Evolutionary conservation across 345 rosid genomes (phyloP), one percentile per base, ranked within the genome.

Genomic region (Clausena lansium): DNA sequence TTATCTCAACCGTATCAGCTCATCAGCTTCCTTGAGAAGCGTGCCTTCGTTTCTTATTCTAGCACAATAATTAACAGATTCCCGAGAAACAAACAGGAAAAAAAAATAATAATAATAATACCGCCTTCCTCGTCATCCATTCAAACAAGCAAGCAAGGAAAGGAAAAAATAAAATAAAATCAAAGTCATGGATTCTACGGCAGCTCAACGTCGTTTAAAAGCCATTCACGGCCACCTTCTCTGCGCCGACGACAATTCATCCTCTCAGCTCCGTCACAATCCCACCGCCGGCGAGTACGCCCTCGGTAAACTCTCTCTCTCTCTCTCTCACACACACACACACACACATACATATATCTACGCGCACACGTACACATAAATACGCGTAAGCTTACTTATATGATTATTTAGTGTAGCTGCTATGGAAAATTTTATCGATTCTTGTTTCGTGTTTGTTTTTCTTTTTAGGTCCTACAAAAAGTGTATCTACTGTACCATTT

Each of bases 271-370:
- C 78, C 86, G 71, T 68, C 71, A 78, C 20, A 87, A 82, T 76
- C 90, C 86, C 70, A 88, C 97, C 62, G 90, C 92, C 55, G 95
- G 94, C 78, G 97, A 96, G 88, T 96, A 89, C 84, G 67, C 80
- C 75, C 81, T 75, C 20, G 99, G 99, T 95, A 81, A 30, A 17
- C 33, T 10, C 5, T 9, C 50, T 54, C 20, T 65, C 19, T 35
- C 2, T 19, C 5, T 41, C 4, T 32, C 2, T 5, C 13, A 14
- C 2, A 1, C 15, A 9, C 2, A 64, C 19, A 32, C 22, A 9
- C 4, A 7, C 9, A 9, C n/a, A 52, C 22, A 52, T 4, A 1
- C 4, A 17, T 52, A 5, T n/a, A n/a, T n/a, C n/a, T n/a, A n/a
- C n/a, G n/a, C n/a, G n/a, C n/a, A n/a, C 22, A 9, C 4, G 15